phyloP scores from a whole-genome alignment of 805 yeast genomes.

The Wickerhamomyces alni region DNA sequence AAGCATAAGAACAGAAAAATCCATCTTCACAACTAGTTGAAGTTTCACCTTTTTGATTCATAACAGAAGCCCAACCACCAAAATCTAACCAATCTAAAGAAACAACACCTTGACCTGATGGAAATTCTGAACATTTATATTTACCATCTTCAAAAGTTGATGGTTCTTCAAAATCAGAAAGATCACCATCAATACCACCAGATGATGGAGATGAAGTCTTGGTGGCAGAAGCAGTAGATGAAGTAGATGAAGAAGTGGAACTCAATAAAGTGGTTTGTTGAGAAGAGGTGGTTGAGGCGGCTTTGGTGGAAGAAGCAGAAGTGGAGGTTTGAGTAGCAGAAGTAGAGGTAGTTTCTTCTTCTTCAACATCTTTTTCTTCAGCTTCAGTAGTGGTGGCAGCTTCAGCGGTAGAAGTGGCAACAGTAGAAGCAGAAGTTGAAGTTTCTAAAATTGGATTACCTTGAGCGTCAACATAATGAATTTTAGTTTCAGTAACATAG shows the following conservation, averaged over 20 bases:
- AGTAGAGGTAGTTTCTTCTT: too few species aligned
- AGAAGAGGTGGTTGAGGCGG: conserved; percentile 15
- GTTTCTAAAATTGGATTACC: conserved; percentile 21
- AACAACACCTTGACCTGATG: conserved; percentile 80
- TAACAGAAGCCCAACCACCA: conserved; percentile 51
- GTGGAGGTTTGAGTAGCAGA: conserved; percentile 15
- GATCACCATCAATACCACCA: conserved; percentile 44
- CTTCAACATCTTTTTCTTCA: too few species aligned
- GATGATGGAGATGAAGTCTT: conserved; percentile 11
- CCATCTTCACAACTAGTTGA: conserved; percentile 80
- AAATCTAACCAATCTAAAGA: conserved; percentile 53
- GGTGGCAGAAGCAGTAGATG: conserved; percentile 20
- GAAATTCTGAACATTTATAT: conserved; percentile 61
- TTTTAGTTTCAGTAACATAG: conserved; percentile 27
- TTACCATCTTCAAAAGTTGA: conserved; percentile 63
- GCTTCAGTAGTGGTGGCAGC: conserved; percentile 3
- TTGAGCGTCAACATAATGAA: conserved; percentile 28
- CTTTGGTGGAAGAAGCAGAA: conserved; percentile 12
- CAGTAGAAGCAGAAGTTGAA: conserved; percentile 8
- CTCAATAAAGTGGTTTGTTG: conserved; percentile 3
- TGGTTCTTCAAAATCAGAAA: conserved; percentile 43
- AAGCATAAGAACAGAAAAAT: conserved; percentile 93
- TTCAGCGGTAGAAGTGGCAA: conserved; percentile 10
- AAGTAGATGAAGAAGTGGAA: conserved; percentile 8
- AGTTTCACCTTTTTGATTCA: conserved; percentile 48